phyloP scores from a whole-genome alignment of 2,329 filamentous ascomycete species.

The Clonostachys rhizophaga region DNA sequence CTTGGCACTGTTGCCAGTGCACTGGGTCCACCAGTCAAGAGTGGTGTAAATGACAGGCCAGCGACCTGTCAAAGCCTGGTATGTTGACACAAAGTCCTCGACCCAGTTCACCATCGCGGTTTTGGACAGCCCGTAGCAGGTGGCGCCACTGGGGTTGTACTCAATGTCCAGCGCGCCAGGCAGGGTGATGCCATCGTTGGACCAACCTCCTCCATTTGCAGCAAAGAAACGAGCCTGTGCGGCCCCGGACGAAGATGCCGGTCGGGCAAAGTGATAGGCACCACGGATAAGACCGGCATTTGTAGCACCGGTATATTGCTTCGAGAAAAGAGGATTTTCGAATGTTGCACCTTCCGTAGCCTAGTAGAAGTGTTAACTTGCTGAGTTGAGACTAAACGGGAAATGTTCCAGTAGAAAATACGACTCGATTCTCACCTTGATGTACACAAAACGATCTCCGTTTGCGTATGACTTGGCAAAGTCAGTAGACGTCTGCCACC shows the following conservation, averaged over 20 bases:
- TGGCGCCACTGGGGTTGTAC: slow-evolving; percentile 26
- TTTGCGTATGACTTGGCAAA: slow-evolving; percentile 26
- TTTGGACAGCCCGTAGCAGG: slow-evolving; percentile 39
- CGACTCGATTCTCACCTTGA: slow-evolving; percentile 23
- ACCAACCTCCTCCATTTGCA: slow-evolving; percentile 48
- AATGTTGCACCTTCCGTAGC: slow-evolving; percentile 47
- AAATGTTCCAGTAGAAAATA: neutral
- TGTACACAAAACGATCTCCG: slow-evolving; percentile 37
- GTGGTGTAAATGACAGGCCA: slow-evolving; percentile 50
- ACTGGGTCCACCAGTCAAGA: slow-evolving; percentile 47
- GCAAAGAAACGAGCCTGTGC: slow-evolving; percentile 47
- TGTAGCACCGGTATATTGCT: slow-evolving; percentile 44
- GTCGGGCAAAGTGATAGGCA: slow-evolving; percentile 51
- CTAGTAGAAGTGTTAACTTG: slow-evolving; percentile 15
- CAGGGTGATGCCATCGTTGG: slow-evolving; percentile 44
- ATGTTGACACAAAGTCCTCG: slow-evolving; percentile 44
- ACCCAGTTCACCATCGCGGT: slow-evolving; percentile 48
- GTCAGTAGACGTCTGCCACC: slow-evolving; percentile 29
- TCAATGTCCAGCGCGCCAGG: slow-evolving; percentile 55
- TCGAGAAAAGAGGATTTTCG: slow-evolving; percentile 36
- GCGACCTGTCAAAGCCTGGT: slow-evolving; percentile 35
- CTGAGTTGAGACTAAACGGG: neutral
- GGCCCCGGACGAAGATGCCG: slow-evolving; percentile 32
- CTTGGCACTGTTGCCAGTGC: slow-evolving; percentile 41
- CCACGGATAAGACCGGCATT: slow-evolving; percentile 47